Percentiles rank a stretch among this genome's conserved stretches.
phyloP scores from a whole-genome alignment of 2,329 filamentous ascomycete genomes.

The Tolypocladium paradoxum region DNA sequence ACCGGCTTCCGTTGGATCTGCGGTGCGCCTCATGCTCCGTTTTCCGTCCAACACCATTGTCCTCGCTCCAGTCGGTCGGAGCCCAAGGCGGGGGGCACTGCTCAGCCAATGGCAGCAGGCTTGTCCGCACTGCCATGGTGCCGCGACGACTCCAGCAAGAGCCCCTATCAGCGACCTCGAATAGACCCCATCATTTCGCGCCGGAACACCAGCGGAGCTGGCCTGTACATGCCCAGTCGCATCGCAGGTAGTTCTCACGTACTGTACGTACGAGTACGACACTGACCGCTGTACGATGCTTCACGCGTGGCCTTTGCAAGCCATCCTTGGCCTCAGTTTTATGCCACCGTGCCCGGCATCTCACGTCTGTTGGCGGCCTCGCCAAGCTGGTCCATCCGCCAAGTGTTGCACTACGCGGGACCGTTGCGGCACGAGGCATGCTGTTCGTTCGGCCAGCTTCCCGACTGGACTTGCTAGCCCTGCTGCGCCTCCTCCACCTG shows the following conservation, averaged over 20 bases:
- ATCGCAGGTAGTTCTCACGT: not conserved
- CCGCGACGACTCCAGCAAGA: not conserved
- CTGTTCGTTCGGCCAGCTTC: not conserved
- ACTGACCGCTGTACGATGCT: not conserved
- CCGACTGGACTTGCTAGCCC: not conserved
- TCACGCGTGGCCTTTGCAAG: not conserved
- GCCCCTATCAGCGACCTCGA: not conserved
- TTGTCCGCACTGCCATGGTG: too few relatives aligned
- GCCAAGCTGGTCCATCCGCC: not conserved
- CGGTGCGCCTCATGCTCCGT: not conserved
- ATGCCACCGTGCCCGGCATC: not conserved
- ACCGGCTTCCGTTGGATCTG: not conserved
- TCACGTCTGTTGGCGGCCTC: not conserved
- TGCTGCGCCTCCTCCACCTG: not conserved
- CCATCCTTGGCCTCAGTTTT: too few relatives aligned
- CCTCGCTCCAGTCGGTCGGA: not conserved
- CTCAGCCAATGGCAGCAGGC: not conserved
- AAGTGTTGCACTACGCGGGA: not conserved
- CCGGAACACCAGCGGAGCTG: not conserved
- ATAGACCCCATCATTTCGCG: not conserved
- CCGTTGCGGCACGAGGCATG: not conserved
- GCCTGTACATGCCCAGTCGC: not conserved
- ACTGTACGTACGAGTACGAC: not conserved
- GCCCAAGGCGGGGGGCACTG: not conserved
- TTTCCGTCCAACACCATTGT: not conserved